Percentiles rank a stretch among this genome's conserved stretches.
Conservation (phyloP, 371 early-diverging fungal species). For the Nematocida minor region DNA sequence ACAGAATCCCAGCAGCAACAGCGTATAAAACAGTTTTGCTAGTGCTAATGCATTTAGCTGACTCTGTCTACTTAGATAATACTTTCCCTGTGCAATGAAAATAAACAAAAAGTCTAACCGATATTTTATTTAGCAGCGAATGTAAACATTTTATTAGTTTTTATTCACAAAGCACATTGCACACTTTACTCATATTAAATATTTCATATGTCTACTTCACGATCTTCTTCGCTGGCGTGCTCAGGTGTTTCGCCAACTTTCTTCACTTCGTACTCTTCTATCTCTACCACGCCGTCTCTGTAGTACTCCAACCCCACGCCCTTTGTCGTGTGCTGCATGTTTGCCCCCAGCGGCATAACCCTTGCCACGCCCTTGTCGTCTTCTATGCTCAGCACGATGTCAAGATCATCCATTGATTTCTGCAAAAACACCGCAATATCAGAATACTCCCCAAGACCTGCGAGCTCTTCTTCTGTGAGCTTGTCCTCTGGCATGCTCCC, state of each 20-base stretch:
- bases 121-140: no score
- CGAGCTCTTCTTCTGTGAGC: constrained; percentile 28
- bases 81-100: no score
- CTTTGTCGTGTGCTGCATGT: constrained; percentile 8
- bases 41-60: no score
- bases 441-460: constrained; percentile 36
- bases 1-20: no score
- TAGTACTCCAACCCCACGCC: constrained; percentile 39
- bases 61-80: no score
- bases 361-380: constrained; percentile 35
- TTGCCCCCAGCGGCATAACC: constrained; percentile 6
- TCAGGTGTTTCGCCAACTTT: no score
- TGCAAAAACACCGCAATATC: constrained; percentile 21
- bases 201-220: no score
- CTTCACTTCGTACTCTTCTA: constrained; percentile 1
- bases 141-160: no score
- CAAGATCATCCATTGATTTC: constrained; percentile 23
- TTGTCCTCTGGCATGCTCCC: constrained; percentile 22
- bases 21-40: no score
- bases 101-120: no score
- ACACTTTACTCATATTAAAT: not conserved
- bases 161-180: no score
- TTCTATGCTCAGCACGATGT: constrained; percentile 12
- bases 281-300: constrained; percentile 2
- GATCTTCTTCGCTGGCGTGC: no score